A percentile compares a stretch with the other conserved stretches of the same genome.
These are phyloP conservation scores for Globisporangium emineosum DNA, from an alignment of 352 stramenopile genomes.

Conservation along the genomic window DNA sequence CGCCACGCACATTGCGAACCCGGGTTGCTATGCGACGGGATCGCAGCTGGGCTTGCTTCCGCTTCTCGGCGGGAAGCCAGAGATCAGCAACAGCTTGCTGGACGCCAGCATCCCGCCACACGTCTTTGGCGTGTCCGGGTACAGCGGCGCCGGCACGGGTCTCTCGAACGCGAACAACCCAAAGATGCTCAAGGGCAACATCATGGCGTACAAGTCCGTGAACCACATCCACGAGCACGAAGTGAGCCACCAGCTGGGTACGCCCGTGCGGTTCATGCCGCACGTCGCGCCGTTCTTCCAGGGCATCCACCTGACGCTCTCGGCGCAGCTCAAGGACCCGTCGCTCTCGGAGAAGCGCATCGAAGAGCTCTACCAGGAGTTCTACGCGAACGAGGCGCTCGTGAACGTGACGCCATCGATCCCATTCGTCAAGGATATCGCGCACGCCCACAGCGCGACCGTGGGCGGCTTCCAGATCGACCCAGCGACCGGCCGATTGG, in stretches of 20 bases:
- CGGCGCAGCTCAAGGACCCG: constrained; percentile 66
- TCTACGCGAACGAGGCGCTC: constrained; percentile 82
- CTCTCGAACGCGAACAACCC: constrained; percentile 83
- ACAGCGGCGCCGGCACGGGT: constrained; percentile 83
- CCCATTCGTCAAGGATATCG: constrained; percentile 77
- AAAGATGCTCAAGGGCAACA: constrained; percentile 77
- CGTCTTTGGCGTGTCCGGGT: constrained; percentile 87
- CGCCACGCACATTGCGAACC: constrained; percentile 85
- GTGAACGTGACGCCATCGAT: constrained; percentile 74
- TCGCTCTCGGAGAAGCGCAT: constrained; percentile 67
- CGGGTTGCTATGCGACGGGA: constrained; percentile 86
- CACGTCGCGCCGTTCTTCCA: constrained; percentile 93
- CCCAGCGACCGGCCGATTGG: constrained; percentile 75
- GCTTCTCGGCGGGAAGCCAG: constrained; percentile 64
- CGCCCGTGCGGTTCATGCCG: constrained; percentile 90
- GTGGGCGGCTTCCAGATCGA: constrained; percentile 90
- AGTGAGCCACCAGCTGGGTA: constrained; percentile 79
- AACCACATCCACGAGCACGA: constrained; percentile 90
- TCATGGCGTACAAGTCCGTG: constrained; percentile 90
- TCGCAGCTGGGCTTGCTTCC: constrained; percentile 77
- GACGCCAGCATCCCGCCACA: constrained; percentile 67
- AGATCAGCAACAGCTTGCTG: constrained; percentile 48
- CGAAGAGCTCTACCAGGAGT: constrained; percentile 71
- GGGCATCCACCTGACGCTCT: constrained; percentile 91
- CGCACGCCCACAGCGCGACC: constrained; percentile 67